Evolutionary conservation across 192 early-diverging fungal genomes (phyloP), one percentile per base, ranked within the genome.

Genomic region (Diversispora eburnea): DNA sequence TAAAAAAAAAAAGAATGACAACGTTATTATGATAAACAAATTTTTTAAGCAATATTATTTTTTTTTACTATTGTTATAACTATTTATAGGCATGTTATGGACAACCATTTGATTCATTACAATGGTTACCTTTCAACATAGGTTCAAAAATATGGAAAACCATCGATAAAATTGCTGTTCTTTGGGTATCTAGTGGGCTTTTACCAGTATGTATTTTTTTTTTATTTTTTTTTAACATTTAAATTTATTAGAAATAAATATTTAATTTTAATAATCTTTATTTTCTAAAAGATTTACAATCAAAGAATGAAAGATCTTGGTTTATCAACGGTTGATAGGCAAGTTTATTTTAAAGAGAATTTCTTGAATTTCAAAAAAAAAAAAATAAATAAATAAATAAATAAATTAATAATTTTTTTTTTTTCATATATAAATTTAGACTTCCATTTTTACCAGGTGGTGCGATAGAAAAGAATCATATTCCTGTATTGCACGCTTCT

Each of bases 131-230:
- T 19, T 66, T 66, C 48, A 9, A 47, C 25, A 7, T 66, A 20
- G 20, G 41, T 66, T n/a, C 15, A 19, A 66, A 66, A 22, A 66
- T 66, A 48, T 48, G 64, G 64, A 66, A 66, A 48, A 48, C 64
- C 12, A 17, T 66, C 8, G 64, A 66, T 66, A 7, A 47, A 3
- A 3, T 66, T 20, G 64, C 46, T 46, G 7, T 17, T 22, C 19
- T 22, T 66, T 66, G 64, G 43, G 5, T n/a, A n/a, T 25, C 25
- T 43, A 20, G 46, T 8, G 64, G 46, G 2, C 17, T 48, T 47
- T 66, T 66, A 66, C 64, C 64, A 2, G 64, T 66, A 66, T 22
- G 64, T 13, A 66, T 43, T n/a, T n/a, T n/a, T n/a, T n/a, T n/a
- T n/a, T n/a, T n/a, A 22, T 33, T 8, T 59, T 22, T 59, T 59